phyloP scores from a whole-genome alignment of 371 early-diverging fungal genomes.

The Mortierella sp. region DNA sequence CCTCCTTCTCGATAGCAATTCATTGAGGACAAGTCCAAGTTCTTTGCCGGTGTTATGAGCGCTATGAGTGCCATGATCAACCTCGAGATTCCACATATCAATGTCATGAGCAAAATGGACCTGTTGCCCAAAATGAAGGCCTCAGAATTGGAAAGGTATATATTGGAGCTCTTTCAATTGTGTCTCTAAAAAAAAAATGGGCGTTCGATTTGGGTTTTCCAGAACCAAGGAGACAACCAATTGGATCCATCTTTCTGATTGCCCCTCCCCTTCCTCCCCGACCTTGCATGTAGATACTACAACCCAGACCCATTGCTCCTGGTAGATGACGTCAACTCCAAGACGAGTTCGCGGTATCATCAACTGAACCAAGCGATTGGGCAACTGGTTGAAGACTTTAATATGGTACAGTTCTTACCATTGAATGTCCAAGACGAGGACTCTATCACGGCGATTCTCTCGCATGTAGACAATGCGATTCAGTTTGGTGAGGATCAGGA shows the following conservation, averaged over 20 bases:
- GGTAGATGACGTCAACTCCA: slow-evolving; percentile 78
- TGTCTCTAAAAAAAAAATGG: too few species aligned
- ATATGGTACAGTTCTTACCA: slow-evolving; percentile 96
- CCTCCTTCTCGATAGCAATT: slow-evolving; percentile 68
- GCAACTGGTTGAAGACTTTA: slow-evolving; percentile 91
- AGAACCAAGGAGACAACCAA: slow-evolving; percentile 7
- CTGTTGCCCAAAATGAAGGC: slow-evolving; percentile 72
- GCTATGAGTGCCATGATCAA: slow-evolving; percentile 96
- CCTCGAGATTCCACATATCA: slow-evolving; percentile 95
- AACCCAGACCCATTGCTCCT: slow-evolving; percentile 90
- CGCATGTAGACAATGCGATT: slow-evolving; percentile 93
- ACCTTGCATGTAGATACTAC: slow-evolving; percentile 67
- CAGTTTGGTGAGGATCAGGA: slow-evolving; percentile 98
- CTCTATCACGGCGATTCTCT: slow-evolving; percentile 85
- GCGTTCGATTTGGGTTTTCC: too few species aligned
- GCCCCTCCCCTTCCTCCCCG: not conserved
- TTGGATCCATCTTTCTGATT: too few species aligned
- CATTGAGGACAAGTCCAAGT: slow-evolving; percentile 94
- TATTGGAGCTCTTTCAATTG: not conserved
- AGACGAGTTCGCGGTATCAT: slow-evolving; percentile 79
- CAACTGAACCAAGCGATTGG: slow-evolving; percentile 91
- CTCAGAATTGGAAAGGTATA: slow-evolving; percentile 68
- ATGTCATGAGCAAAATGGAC: slow-evolving; percentile 99
- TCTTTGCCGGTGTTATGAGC: slow-evolving; percentile 94
- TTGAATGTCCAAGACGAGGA: slow-evolving; percentile 96